Evolutionary conservation across 1,284 basidiomycete species (phyloP).

Genomic region (Tremellales sp.): DNA sequence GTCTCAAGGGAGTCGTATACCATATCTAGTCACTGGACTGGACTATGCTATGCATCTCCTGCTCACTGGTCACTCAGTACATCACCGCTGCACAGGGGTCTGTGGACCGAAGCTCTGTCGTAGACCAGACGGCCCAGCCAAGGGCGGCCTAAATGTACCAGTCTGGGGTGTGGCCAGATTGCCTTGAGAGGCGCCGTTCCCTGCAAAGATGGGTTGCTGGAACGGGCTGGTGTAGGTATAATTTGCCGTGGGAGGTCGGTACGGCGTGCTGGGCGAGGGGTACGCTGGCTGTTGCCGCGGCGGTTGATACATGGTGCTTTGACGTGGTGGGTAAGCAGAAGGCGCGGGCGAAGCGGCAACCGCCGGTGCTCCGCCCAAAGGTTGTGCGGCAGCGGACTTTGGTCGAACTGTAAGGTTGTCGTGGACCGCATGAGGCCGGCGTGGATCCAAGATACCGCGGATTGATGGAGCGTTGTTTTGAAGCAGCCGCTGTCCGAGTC

Average conservation of each 20-base stretch:
- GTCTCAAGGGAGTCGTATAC: too few relatives aligned
- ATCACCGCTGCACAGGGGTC: slow-evolving; percentile 1
- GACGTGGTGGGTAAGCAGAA: slow-evolving; percentile 5
- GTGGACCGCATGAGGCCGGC: slow-evolving; percentile 37
- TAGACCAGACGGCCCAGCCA: slow-evolving; percentile 25
- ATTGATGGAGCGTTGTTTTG: slow-evolving; percentile 23
- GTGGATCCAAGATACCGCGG: slow-evolving; percentile 40
- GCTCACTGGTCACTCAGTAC: slow-evolving; percentile 1
- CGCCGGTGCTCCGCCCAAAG: slow-evolving; percentile 1
- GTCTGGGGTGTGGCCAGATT: background rate
- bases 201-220: background rate
- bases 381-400: slow-evolving; percentile 4
- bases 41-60: too few relatives aligned
- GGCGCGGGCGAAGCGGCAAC: slow-evolving; percentile 1
- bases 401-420: slow-evolving; percentile 30
- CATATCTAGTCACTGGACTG: too few relatives aligned
- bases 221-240: background rate
- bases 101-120: slow-evolving; percentile 27
- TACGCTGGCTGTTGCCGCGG: slow-evolving; percentile 11
- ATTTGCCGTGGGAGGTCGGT: slow-evolving; percentile 1
- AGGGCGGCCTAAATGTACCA: slow-evolving; percentile 2
- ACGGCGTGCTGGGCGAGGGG: slow-evolving; percentile 4
- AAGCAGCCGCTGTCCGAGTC: slow-evolving; percentile 23
- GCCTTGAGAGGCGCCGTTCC: background rate
- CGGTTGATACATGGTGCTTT: slow-evolving; percentile 13